Percentiles rank a stretch among this genome's conserved stretches.
phyloP scores from a whole-genome alignment of 2,329 filamentous ascomycete genomes.

The Leptographium wingfieldii region DNA sequence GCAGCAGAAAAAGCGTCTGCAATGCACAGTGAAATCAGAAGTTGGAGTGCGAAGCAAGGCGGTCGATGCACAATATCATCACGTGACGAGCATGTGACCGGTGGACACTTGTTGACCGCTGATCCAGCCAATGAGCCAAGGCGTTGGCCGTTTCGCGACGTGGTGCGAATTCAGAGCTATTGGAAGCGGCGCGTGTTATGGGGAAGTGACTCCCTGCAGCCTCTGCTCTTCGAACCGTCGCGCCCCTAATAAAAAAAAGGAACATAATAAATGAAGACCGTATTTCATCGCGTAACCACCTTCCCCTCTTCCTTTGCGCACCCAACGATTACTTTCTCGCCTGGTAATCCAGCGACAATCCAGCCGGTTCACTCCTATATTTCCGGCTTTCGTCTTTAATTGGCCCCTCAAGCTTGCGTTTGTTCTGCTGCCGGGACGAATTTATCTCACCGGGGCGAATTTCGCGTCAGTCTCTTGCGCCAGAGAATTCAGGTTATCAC shows the following conservation, averaged over 20 bases:
- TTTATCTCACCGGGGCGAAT: neutral
- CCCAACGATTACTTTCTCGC: neutral
- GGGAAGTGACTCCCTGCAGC: neutral
- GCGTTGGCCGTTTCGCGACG: constrained; percentile 1
- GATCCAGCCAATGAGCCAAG: neutral
- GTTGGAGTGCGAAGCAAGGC: too few relatives aligned
- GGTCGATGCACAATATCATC: too few relatives aligned
- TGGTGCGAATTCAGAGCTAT: neutral
- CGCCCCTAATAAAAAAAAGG: neutral
- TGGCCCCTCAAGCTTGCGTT: neutral
- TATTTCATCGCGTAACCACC: constrained; percentile 1
- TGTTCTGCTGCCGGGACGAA: neutral
- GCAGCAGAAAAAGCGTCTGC: too few relatives aligned
- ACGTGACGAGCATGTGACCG: neutral
- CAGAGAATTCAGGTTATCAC: neutral
- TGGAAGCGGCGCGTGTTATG: neutral
- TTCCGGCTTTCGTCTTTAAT: neutral
- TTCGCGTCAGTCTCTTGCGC: neutral
- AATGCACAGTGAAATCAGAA: too few relatives aligned
- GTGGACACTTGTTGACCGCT: neutral
- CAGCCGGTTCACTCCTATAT: neutral
- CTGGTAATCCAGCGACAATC: neutral
- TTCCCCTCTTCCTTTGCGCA: neutral
- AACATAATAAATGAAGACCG: neutral
- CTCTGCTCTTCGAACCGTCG: neutral